Conservation (phyloP, 2,329 filamentous ascomycete species). For the Ophiobolus disseminans region DNA sequence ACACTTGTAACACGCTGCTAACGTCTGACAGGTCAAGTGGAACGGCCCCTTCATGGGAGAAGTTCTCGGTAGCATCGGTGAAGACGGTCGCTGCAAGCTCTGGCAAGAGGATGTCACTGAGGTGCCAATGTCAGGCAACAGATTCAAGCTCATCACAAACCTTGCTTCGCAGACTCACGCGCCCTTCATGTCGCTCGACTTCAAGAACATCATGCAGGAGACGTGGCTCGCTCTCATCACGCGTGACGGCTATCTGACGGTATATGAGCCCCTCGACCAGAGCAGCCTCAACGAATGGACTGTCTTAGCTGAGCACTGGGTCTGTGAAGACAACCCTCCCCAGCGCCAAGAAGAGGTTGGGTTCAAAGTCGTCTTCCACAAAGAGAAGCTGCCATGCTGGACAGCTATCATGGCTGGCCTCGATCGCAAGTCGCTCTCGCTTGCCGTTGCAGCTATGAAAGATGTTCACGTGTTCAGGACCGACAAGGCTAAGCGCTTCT, state of each 20-base stretch:
- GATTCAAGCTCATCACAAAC: conserved; percentile 76
- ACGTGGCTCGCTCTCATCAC: conserved; percentile 87
- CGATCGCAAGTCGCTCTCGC: conserved; percentile 75
- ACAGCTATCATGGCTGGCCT: conserved; percentile 81
- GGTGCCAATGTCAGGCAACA: conserved; percentile 73
- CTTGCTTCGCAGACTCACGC: conserved; percentile 71
- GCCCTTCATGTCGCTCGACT: conserved; percentile 78
- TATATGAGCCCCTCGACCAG: conserved; percentile 85
- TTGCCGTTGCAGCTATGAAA: conserved; percentile 88
- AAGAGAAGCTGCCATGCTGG: conserved; percentile 82
- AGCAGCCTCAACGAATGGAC: conserved; percentile 81
- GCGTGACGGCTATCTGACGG: conserved; percentile 77
- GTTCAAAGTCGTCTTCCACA: conserved; percentile 87
- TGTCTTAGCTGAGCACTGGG: conserved; percentile 76
- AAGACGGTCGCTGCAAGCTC: conserved; percentile 87
- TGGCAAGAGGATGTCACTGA: conserved; percentile 92
- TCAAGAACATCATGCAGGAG: conserved; percentile 83
- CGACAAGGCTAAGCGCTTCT: conserved; percentile 77
- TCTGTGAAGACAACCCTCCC: conserved; percentile 68
- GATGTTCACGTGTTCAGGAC: conserved; percentile 84
- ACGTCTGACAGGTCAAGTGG: conserved; percentile 77
- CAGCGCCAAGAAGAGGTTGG: conserved; percentile 83
- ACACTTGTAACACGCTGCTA: conserved; percentile 25
- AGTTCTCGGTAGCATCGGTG: conserved; percentile 84
- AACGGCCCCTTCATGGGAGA: conserved; percentile 89